Evolutionary conservation across 805 yeast genomes (phyloP).

Genomic region (Kodamaea jinghongensis): DNA sequence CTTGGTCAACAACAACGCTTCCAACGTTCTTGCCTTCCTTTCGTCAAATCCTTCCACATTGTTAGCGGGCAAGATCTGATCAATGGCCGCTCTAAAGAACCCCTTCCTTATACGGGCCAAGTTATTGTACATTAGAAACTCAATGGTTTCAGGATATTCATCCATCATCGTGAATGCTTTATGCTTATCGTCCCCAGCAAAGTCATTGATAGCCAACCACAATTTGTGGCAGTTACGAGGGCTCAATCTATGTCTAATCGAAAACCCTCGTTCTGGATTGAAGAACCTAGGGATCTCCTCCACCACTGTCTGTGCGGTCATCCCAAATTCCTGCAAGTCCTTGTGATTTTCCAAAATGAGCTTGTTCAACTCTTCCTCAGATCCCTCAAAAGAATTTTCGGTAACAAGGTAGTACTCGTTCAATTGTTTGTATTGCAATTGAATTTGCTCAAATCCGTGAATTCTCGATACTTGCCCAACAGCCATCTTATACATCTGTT

Average conservation of each 20-base stretch:
- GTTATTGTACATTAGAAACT: constrained; percentile 23
- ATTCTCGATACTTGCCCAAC: constrained; percentile 18
- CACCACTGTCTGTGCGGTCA: constrained; percentile 12
- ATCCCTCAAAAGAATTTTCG: constrained; percentile 12
- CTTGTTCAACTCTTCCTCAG: constrained; percentile 11
- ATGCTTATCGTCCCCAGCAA: constrained; percentile 16
- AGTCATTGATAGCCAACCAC: constrained; percentile 16
- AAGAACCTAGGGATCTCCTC: constrained; percentile 27
- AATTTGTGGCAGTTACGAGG: constrained; percentile 18
- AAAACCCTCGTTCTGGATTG: constrained; percentile 27
- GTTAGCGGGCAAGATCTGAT: constrained; percentile 17
- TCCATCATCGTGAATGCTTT: constrained; percentile 31
- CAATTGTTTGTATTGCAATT: constrained; percentile 18
- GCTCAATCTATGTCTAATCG: constrained; percentile 21
- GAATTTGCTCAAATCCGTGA: constrained; percentile 13
- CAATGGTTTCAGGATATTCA: constrained; percentile 33
- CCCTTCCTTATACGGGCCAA: constrained; percentile 17
- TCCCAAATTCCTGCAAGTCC: constrained; percentile 4
- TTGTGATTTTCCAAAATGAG: constrained; percentile 10
- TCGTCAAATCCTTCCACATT: constrained; percentile 19
- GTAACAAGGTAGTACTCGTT: constrained; percentile 28
- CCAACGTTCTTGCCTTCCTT: constrained; percentile 23
- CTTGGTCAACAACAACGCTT: constrained; percentile 15
- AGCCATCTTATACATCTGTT: constrained; percentile 27
- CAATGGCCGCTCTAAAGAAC: constrained; percentile 24